Evolutionary conservation across 139 green algal genomes (phyloP), one percentile per base, ranked within the genome.

Genomic region (Coccomyxa sp.): DNA sequence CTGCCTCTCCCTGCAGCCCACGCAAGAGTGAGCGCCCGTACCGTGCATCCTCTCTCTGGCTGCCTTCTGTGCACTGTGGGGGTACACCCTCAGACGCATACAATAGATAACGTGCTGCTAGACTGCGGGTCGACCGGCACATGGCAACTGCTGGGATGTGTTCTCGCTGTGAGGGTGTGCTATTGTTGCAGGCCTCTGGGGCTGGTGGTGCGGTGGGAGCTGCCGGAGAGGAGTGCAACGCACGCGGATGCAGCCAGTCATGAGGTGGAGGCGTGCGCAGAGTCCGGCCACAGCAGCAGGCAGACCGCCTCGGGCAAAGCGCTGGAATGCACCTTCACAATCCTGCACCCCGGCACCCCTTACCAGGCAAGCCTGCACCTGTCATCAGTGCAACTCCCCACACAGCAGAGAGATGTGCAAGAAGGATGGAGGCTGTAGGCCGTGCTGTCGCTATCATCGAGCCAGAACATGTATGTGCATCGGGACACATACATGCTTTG

Each of bases 231-330:
- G 51, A 16, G 32, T 9, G 30, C 13, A 0, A 18, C 77, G 59
- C 75, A 85, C 12, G 87, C 88, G 15, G 85, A 79, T 1, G 86
- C 81, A 66, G 57, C 89, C 16, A 79, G 77, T 14, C 92, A 88
- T 30, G 89, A 93, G 80, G 71, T 92, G 75, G 84, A 88, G 80
- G 79, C 67, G 38, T 78, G 68, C 76, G 79, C 57, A 13, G 85
- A 28, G 45, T 77, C 28, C 71, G 76, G 66, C 60, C 80, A 59
- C 25, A 31, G 78, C n/a, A 51, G 85, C 27, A 76, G 78, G 79
- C 74, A 85, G 30, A 88, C 71, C 0, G 81, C 88, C 10, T 25
- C 67, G 15, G 38, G 30, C 51, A 57, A 81, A 3, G 85, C 71
- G 15, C 58, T 58, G 13, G 60, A 79, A 25, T 27, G 13, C 18